Conservation (phyloP, 73 alveolate genomes). For the Tetrahymena thermophila region DNA sequence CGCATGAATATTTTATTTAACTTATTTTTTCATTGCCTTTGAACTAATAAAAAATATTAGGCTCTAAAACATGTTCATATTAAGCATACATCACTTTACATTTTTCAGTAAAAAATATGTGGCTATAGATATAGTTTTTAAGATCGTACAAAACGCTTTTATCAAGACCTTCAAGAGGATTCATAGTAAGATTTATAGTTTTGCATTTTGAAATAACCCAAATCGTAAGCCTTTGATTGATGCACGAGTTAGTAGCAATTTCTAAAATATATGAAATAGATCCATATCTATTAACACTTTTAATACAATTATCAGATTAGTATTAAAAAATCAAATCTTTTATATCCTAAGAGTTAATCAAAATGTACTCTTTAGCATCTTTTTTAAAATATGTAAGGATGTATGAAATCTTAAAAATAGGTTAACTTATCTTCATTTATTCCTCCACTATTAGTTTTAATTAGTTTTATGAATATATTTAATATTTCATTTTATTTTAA, state of each 20-base stretch:
- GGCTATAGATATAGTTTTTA: background rate
- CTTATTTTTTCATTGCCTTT: too few species aligned
- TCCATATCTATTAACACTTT: background rate
- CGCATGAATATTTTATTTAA: background rate
- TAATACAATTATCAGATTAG: background rate
- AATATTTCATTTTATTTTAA: too few species aligned
- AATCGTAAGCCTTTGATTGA: background rate
- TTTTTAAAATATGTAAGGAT: too few species aligned
- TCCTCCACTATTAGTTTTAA: too few species aligned
- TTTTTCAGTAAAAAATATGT: background rate
- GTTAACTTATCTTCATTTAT: background rate
- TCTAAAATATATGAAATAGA: background rate
- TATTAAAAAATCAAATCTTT: background rate
- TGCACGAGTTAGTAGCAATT: background rate
- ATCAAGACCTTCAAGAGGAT: background rate
- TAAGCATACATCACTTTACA: background rate
- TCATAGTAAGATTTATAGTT: too few species aligned
- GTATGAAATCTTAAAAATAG: background rate
- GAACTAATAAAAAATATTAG: background rate
- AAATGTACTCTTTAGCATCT: too few species aligned
- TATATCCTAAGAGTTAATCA: background rate
- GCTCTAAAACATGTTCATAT: too few species aligned
- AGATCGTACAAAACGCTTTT: background rate
- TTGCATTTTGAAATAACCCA: background rate
- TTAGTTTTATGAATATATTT: too few species aligned